Evolutionary conservation across 1,284 basidiomycete genomes (phyloP), one percentile per base, ranked within the genome.

Genomic region (Puccinia triticina): DNA sequence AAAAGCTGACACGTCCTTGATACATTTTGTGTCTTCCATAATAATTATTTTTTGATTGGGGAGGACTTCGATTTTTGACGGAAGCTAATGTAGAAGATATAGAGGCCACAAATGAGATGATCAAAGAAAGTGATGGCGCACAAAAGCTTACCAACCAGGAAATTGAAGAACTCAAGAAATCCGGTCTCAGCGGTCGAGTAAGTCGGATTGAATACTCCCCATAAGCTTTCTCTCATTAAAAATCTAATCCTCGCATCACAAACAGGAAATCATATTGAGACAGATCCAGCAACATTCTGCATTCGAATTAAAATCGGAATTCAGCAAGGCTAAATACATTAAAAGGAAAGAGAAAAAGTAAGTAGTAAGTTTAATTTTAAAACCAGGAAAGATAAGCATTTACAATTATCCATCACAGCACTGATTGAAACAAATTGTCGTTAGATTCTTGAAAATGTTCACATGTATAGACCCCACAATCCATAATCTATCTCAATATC

Each of bases 261-360:
- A 23, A 57, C 23, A 79, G 92, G 94, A 96, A 87, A 97, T 98
- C 83, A 96, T 98, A 85, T 91, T 93, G 85, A 91, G 90, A 86
- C 95, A 98, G 87, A 95, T 97, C 82, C 94, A 94, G 84, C 90
- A 92, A 85, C 95, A 98, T 85, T 92, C 93, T 48, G 93, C 93
- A 85, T 98, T 93, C 87, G 91, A 91, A 11, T 89, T 96, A 77
- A 98, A 98, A 88, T 97, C 95, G 0, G 96, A 96, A 87, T 97
- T 95, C 87, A 95, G 93, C 87, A 97, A 98, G 88, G 95, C 97
- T 86, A 98, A 98, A 87, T 98, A 97, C 88, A 92, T 91, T 86
- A 95, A 95, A 87, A 90, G 94, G 69, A 98, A 98, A 87, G 94
- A 96, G 88, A 94, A 93, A 84, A 98, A 98, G 95, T 77, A n/a